Evolutionary conservation across 495 filamentous ascomycete species (phyloP).

Genomic region (Penicillium parvum): DNA sequence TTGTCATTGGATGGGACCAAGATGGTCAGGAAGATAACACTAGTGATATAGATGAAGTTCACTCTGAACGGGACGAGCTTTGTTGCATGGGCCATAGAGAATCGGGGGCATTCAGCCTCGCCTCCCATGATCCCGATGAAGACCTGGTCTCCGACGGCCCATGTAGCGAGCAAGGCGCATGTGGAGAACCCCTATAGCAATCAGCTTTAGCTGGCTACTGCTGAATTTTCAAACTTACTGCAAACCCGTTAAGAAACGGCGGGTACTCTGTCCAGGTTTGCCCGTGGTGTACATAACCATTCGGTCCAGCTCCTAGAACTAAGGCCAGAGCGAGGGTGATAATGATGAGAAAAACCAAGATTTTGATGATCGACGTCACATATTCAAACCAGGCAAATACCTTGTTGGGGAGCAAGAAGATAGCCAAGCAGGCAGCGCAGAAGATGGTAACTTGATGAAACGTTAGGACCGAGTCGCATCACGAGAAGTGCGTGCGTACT

Average conservation of each 20-base stretch:
- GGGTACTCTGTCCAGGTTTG: slow-evolving; percentile 22
- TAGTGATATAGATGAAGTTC: slow-evolving; percentile 24
- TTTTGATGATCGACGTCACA: slow-evolving; percentile 26
- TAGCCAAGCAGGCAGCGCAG: slow-evolving; percentile 15
- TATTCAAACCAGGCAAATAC: slow-evolving; percentile 33
- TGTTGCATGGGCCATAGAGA: slow-evolving; percentile 26
- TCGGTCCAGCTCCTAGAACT: slow-evolving; percentile 11
- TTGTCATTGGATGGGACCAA: slow-evolving; percentile 27
- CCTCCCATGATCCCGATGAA: slow-evolving; percentile 25
- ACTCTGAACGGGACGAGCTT: slow-evolving; percentile 27
- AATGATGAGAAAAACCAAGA: slow-evolving; percentile 27
- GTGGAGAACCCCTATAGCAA: slow-evolving; percentile 22
- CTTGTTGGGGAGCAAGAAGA: slow-evolving; percentile 23
- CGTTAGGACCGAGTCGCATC: background rate
- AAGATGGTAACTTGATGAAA: slow-evolving; percentile 24
- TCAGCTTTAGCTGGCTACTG: background rate
- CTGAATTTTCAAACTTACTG: background rate
- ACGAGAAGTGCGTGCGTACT: no score
- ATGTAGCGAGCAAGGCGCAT: slow-evolving; percentile 25
- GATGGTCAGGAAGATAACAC: slow-evolving; percentile 23
- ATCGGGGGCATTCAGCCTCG: slow-evolving; percentile 25
- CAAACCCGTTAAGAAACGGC: slow-evolving; percentile 27
- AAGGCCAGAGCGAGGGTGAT: slow-evolving; percentile 8
- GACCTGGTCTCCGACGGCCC: slow-evolving; percentile 25
- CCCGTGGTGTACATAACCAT: slow-evolving; percentile 23